phyloP scores from a whole-genome alignment of 805 yeast genomes.

The Candida quercuum region DNA sequence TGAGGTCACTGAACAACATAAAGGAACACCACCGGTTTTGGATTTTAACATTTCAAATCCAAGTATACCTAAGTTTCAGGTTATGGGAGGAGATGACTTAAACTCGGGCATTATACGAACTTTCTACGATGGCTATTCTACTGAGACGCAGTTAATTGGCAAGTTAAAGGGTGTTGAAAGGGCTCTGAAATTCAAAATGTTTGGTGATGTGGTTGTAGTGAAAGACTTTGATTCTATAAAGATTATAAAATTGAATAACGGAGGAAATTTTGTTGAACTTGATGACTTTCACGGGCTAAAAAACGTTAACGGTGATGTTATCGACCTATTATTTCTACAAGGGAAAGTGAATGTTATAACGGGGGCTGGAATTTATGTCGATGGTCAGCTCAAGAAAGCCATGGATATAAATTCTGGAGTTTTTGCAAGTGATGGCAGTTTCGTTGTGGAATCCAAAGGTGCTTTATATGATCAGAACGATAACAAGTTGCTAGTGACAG shows the following conservation, averaged over 20 bases:
- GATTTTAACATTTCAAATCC: slow-evolving; percentile 20
- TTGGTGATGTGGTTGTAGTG: slow-evolving; percentile 7
- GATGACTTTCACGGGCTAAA: slow-evolving; percentile 9
- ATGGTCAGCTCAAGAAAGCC: slow-evolving; percentile 4
- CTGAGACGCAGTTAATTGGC: background rate
- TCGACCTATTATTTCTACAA: slow-evolving; percentile 8
- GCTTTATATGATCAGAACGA: background rate
- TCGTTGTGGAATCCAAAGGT: slow-evolving; percentile 1
- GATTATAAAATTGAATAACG: background rate
- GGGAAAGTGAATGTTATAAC: slow-evolving; percentile 7
- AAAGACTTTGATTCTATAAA: slow-evolving; percentile 7
- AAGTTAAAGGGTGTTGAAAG: background rate
- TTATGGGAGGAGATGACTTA: slow-evolving; percentile 18
- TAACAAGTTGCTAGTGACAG: slow-evolving; percentile 1
- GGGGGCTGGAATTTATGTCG: slow-evolving; percentile 16
- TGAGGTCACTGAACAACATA: background rate
- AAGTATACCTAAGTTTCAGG: slow-evolving; percentile 17
- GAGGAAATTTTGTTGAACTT: background rate
- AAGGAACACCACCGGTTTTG: slow-evolving; percentile 14
- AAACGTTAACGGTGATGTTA: slow-evolving; percentile 10
- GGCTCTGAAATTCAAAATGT: slow-evolving; percentile 12
- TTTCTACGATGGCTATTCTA: slow-evolving; percentile 15
- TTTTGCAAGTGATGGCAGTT: background rate
- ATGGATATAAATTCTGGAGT: slow-evolving; percentile 3
- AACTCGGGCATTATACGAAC: slow-evolving; percentile 18